Conservation (phyloP, 176 grass and related monocot genomes). For the Zoysia japonica region DNA sequence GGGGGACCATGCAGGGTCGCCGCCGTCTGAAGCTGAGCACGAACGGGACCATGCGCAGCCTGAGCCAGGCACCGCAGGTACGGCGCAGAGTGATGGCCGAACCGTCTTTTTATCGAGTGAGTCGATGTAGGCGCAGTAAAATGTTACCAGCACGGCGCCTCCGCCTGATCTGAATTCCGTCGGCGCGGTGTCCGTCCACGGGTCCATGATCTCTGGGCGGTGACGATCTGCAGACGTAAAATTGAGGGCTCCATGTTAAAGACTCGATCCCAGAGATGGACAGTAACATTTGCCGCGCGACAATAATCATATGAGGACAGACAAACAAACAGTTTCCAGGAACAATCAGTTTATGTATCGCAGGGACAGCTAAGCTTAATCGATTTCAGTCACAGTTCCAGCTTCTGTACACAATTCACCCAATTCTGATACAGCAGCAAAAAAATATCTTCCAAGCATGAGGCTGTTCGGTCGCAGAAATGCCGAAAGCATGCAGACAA, state of each 20-base stretch:
- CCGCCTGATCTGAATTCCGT: not conserved
- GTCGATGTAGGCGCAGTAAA: not conserved
- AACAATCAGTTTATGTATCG: constrained; percentile 4
- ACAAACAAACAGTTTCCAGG: constrained; percentile 24
- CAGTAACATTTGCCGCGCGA: constrained; percentile 21
- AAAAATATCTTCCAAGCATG: not conserved
- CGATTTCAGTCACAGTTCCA: not conserved
- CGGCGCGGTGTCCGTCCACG: not conserved
- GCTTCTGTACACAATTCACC: too few species aligned
- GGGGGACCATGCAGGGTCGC: not conserved
- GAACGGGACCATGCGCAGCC: constrained; percentile 10
- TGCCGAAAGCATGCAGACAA: not conserved
- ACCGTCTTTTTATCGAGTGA: not conserved
- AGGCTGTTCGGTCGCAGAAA: not conserved
- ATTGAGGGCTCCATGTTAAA: not conserved
- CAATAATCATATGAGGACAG: constrained; percentile 3
- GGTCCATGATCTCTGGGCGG: not conserved
- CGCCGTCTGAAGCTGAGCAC: not conserved
- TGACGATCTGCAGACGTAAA: constrained; percentile 4
- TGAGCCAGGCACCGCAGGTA: constrained; percentile 8
- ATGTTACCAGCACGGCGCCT: not conserved
- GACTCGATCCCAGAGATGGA: constrained; percentile 23
- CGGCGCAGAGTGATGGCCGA: not conserved
- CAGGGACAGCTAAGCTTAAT: constrained; percentile 3
- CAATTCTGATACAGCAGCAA: too few species aligned